Base-by-base conservation (phyloP, 257 asterid species). In the Thymus mandschuricus region DNA sequence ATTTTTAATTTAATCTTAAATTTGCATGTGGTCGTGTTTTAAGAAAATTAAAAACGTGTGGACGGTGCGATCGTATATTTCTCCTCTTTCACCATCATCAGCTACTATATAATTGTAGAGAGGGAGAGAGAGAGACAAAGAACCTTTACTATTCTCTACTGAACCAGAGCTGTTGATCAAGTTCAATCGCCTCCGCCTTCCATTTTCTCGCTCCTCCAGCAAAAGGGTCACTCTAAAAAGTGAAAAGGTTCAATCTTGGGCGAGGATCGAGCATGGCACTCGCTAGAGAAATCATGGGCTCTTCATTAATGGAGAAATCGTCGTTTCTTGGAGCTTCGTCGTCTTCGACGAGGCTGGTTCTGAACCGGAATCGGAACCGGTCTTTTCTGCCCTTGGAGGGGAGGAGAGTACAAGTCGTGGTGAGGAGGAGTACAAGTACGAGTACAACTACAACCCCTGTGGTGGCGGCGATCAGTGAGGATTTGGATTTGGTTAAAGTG, bases 381-480 rank as follows among this genome's bases (percentile, higher is more conserved):
- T 34, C 79, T 2, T 74, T 78, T 72, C 28, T 79, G 41, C 83
- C 84, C 69, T 15, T 65, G 29, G 81, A 75, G 65, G 82, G 82
- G 28, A 81, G 77, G 51, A 78, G 69, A 7, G 67, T 81, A 41
- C 76, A 66, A 44, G 64, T 65, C 5, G 76, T 62, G 75, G 66
- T 65, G 27, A 75, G 73, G 59, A 81, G 48, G 72, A 56, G 4
- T 40, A n/a, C 15, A 75, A 55, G 65, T 21, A 21, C 21, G 21
- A 21, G 21, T 21, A 21, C 21, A 21, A 69, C 78, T 60, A 69
- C 78, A 61, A 70, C 66, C 60, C 79, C 81, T 30, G 82, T 82
- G 27, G 82, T 82, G 59, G 96, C 97, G 7, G 95, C 96, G 51
- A 84, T 95, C 21, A 86, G 96, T 66, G 96, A 94, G 82, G 88